Evolutionary conservation across 352 stramenopile species (phyloP), one percentile per base, ranked within the genome.

Genomic region (Phytophthora agathidicida): DNA sequence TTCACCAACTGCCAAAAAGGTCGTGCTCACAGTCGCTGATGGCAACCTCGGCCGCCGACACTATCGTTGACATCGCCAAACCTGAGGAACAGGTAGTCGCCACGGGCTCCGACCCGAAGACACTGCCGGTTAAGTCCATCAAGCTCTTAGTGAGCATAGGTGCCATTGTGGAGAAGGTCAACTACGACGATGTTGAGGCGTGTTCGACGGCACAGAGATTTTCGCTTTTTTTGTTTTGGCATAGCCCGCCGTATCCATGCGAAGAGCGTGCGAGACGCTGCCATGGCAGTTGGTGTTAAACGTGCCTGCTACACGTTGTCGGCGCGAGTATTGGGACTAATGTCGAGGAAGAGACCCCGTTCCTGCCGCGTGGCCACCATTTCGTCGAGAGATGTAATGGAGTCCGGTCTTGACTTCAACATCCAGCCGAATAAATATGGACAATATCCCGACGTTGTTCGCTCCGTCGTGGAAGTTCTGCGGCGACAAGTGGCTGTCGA

Each of bases 371-470:
- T 13, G 46, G 58, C 28, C 55, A 58, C 23, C 55, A 65, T 38
- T 50, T 46, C 22, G 45, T 65, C n/a, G 45, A 65, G 37, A 32
- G 51, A 22, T 8, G 20, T 56, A 7, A 39, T 49, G 14, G 45
- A n/a, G n/a, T 63, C 43, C 1, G 47, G 56, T 17, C 47, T 60
- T 14, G 23, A 65, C 16, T 60, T 45, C 47, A 65, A 49, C 57
- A 65, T 65, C 47, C 57, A 65, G 32, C 57, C 39, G 32, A 57
- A 65, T 66, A 17, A 50, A 60, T 33, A 32, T 28, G 30, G 32
- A 60, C 47, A 66, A 66, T 48, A 66, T 53, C 26, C 57, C 56
- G 10, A 33, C 10, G 16, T 23, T 65, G 5, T 65, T 65, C 16
- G 46, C 56, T 8, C 46, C 23, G 38, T 65, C 56, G 23, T 65